These are phyloP conservation scores for Neurospora tetraspora DNA, from an alignment of 495 filamentous ascomycete species.

Conservation along the genomic window DNA sequence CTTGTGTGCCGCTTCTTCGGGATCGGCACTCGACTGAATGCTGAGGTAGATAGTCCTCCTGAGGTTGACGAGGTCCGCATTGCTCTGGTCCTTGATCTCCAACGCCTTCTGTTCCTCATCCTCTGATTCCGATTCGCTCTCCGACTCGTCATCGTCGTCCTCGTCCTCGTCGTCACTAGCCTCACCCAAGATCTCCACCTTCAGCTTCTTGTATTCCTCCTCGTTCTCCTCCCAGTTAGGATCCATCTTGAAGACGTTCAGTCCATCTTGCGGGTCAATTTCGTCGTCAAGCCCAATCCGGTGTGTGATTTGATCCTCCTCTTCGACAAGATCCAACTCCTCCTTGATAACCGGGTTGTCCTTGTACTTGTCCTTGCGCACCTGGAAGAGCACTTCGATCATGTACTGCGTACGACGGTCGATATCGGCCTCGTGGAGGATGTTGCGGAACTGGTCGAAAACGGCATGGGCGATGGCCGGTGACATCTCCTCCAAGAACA, in stretches of 20 bases:
- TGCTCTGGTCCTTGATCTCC: constrained; percentile 97
- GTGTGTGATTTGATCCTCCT: constrained; percentile 96
- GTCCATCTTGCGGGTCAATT: constrained; percentile 67
- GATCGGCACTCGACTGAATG: constrained; percentile 89
- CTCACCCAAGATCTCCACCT: constrained; percentile 91
- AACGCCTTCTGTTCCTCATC: constrained; percentile 56
- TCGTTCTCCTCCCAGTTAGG: constrained; percentile 84
- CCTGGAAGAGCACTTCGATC: constrained; percentile 96
- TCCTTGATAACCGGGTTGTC: constrained; percentile 84
- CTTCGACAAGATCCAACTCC: constrained; percentile 90
- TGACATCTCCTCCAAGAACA: constrained; percentile 92
- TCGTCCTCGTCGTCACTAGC: constrained; percentile 68
- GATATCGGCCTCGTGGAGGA: constrained; percentile 90
- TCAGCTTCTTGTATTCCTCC: constrained; percentile 76
- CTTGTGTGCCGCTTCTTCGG: constrained; percentile 94
- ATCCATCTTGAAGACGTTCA: constrained; percentile 96
- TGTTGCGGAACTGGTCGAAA: constrained; percentile 90
- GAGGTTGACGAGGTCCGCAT: constrained; percentile 88
- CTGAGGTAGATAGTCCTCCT: constrained; percentile 92
- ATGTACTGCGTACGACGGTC: constrained; percentile 96
- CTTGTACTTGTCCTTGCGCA: constrained; percentile 93
- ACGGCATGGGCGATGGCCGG: constrained; percentile 73
- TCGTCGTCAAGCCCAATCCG: constrained; percentile 67
- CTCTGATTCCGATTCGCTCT: constrained; percentile 71
- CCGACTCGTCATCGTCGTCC: constrained; percentile 59